Base-by-base conservation (phyloP, 2,329 filamentous ascomycete genomes). In the Talaromyces sp. region DNA sequence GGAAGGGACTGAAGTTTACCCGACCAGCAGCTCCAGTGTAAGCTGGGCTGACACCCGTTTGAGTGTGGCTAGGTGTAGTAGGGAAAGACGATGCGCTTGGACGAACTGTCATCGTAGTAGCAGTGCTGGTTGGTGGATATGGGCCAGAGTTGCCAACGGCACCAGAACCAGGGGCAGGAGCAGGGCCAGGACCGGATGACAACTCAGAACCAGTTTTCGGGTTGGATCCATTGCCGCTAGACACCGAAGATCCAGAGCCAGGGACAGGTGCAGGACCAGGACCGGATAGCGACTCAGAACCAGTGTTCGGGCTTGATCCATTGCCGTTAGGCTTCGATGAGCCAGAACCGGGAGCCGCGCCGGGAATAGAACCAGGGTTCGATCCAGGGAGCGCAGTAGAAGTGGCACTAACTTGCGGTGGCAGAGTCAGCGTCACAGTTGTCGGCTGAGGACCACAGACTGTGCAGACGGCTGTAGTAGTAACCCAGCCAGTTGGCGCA, bases 381-480 rank as follows among this genome's bases (percentile, higher is more conserved):
- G 58, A 57, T 10, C 53, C 58, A 3, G 58, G 58, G 13, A 57
- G 35, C 15, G 53, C 37, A 13, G 60, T 61, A 10, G 58, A 52
- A 48, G 53, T 53, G n/a, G 48, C 56, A 21, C 60, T 60, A 5
- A 57, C 58, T 17, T 22, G 17, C 37, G 50, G 35, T 15, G 62
- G 62, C 15, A 63, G 21, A 3, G 62, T 63, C 17, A 63, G 46
- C 3, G 62, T 63, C 28, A 66, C 64, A 10, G 62, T 64, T 4
- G 65, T 65, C 15, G 66, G 58, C 25, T 57, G 63, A 33, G 60
- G 55, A n/a, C 61, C 66, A 57, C 67, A 67, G 17, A 61, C 61
- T 9, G 61, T 60, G 59, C 65, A 68, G 8, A 64, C 61, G 22
- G 65, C 60, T 11, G 61, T 59, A 2, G 61, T 52, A 25, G 55